Base-by-base conservation (phyloP, 768 basidiomycete species). In the Rhodotorula kratochvilovae region DNA sequence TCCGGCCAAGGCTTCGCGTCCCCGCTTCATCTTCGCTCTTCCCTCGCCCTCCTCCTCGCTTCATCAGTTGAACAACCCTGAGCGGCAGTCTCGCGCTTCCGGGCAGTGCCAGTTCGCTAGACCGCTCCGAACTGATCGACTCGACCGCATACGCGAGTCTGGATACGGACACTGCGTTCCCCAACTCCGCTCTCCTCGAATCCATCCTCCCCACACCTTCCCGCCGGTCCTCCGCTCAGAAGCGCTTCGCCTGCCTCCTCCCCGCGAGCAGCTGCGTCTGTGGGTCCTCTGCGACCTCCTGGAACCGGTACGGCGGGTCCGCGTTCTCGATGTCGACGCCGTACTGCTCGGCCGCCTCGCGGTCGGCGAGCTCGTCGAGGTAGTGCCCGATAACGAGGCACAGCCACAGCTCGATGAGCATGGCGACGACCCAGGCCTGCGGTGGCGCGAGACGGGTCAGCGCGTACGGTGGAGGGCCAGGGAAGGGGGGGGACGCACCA, bases 291-390 rank as follows among this genome's bases (percentile, higher is more conserved):
- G 12, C 53, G 15, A 1, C 31, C 7, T 33, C 31, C 7, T 33
- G 45, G 29, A 66, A 57, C 8, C 27, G 35, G 61, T 63, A 67
- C 45, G 70, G 70, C 19, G 66, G 56, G 5, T 17, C 39, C 1
- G 46, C 7, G 3, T 10, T 19, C 51, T 71, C 70, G 33, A 71
- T 67, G 43, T 71, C 70, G 63, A 71, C 66, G 23, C 70, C 70
- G 54, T 12, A 71, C 1, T 15, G 23, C 7, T 3, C 13, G 1
- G 70, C 70, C 0, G 70, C 70, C 1, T 67, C 56, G 6, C 23
- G 29, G 43, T 71, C 70, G 36, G 51, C 61, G 3, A 71, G 43
- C 45, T 71, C 48, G 66, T 71, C 70, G 31, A 63, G 17, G 54
- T 59, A 71, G 56, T 71, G 70, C 5, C 45, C 61, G 33, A 63